Conservation (phyloP, 2,329 filamentous ascomycete genomes). For the Neoscytalidium dimidiatum region DNA sequence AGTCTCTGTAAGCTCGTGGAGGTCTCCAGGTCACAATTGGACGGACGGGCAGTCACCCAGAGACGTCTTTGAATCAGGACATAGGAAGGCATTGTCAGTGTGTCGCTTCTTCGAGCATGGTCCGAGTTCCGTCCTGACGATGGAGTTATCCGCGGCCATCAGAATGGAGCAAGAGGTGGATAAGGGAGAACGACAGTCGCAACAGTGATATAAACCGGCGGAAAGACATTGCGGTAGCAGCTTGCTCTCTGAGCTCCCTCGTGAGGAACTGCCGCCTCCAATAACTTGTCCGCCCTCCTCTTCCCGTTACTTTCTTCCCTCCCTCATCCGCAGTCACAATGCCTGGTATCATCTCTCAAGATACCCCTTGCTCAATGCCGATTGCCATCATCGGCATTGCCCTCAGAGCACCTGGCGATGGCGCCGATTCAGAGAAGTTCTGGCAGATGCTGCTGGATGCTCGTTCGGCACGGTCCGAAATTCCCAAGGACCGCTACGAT, state of each 20-base stretch:
- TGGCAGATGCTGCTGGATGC: slow-evolving; percentile 36
- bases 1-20: background rate
- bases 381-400: slow-evolving; percentile 39
- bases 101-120: background rate
- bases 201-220: background rate
- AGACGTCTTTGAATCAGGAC: background rate
- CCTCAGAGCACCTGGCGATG: slow-evolving; percentile 35
- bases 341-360: background rate
- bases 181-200: background rate
- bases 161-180: background rate
- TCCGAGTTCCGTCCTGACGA: background rate
- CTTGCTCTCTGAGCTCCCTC: background rate
- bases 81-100: background rate
- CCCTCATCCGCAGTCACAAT: background rate
- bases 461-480: slow-evolving; percentile 32
- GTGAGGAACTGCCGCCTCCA: background rate
- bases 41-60: background rate
- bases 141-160: background rate
- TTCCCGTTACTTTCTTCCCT: background rate
- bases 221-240: background rate
- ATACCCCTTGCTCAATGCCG: slow-evolving; percentile 17
- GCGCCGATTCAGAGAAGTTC: slow-evolving; percentile 31
- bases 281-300: background rate
- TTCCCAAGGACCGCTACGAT: slow-evolving; percentile 40
- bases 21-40: background rate